Conservation (phyloP, 345 rosid species). For the Pseudoturritis turrita region DNA sequence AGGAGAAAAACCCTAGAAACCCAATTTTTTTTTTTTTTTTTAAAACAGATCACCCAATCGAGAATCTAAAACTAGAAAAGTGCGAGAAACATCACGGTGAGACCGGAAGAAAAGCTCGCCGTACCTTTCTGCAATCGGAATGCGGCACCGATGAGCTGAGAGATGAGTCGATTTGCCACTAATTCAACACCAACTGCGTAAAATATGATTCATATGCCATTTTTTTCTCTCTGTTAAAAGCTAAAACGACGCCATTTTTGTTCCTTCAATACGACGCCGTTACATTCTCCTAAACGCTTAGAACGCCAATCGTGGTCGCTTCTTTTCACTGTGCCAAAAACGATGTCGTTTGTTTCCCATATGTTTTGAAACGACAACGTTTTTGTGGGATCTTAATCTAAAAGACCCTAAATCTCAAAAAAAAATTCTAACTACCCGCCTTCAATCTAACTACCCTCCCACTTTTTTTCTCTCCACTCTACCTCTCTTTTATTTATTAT, state of each 20-base stretch:
- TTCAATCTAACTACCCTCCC: too few species aligned
- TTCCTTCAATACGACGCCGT: neutral
- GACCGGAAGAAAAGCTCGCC: neutral
- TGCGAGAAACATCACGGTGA: neutral
- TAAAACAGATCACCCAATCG: neutral
- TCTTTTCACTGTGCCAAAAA: too few species aligned
- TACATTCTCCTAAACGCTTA: too few species aligned
- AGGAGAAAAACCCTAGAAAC: neutral
- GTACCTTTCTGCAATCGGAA: neutral
- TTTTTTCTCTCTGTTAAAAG: neutral
- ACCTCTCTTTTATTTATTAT: too few species aligned
- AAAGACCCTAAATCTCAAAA: too few species aligned
- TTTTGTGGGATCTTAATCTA: too few species aligned
- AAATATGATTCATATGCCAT: neutral
- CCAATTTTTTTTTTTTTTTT: too few species aligned
- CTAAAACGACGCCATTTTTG: neutral
- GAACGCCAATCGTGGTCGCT: too few species aligned
- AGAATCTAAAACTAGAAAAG: slow-evolving; percentile 8
- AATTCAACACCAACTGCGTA: slow-evolving; percentile 1
- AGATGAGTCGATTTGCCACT: slow-evolving; percentile 22
- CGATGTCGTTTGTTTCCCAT: too few species aligned
- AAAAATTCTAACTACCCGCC: too few species aligned
- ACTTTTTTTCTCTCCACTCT: too few species aligned
- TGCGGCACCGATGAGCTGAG: slow-evolving; percentile 20
- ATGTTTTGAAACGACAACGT: neutral